Conservation (phyloP, 306 rosid species). For the Quercus cerris region DNA sequence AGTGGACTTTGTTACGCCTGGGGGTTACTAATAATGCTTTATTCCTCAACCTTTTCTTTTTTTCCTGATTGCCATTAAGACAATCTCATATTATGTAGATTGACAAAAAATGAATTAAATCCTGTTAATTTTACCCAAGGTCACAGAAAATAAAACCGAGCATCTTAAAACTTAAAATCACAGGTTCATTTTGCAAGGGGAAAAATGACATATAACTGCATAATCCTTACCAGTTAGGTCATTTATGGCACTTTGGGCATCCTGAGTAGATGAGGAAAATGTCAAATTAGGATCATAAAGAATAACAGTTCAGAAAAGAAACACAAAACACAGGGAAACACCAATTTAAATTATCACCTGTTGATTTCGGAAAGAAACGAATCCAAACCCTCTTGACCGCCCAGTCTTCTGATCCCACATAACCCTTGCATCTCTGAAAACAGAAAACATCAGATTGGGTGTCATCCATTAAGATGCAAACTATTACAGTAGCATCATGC, state of each 20-base stretch:
- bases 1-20: too few species aligned
- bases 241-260: conserved; percentile 94
- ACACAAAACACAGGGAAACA: not conserved
- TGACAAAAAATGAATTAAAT: not conserved
- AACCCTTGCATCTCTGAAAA: conserved; percentile 90
- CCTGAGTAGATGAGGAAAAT: conserved; percentile 40
- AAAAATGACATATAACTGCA: not conserved
- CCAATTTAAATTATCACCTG: conserved; percentile 46
- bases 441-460: conserved; percentile 18
- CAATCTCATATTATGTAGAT: not conserved
- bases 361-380: conserved; percentile 89
- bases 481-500: not conserved
- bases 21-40: too few species aligned
- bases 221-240: conserved; percentile 83
- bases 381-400: conserved; percentile 97
- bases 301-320: not conserved
- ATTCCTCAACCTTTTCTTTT: not conserved
- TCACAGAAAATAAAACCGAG: not conserved
- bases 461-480: not conserved
- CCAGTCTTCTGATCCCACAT: conserved; percentile 99
- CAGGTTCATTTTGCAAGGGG: not conserved
- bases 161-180: not conserved
- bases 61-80: not conserved
- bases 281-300: conserved; percentile 13
- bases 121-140: not conserved